Evolutionary conservation across 192 early-diverging fungal species (phyloP).

Genomic region (Kickxella alabastrina): DNA sequence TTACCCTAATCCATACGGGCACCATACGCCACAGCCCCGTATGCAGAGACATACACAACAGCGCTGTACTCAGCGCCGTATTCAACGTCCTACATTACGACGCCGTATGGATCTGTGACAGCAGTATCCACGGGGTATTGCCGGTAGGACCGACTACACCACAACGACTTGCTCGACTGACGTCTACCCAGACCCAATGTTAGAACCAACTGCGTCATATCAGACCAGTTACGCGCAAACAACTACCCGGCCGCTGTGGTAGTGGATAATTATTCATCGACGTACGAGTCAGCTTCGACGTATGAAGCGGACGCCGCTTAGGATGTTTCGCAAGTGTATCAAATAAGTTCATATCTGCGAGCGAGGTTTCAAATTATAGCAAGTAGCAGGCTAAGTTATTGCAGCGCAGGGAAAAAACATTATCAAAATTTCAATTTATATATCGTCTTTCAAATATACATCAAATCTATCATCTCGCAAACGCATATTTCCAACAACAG

Average conservation of each 20-base stretch:
- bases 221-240: conserved; percentile 1
- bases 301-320: conserved; percentile 1
- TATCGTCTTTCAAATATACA: too few species aligned
- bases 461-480: too few species aligned
- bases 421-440: too few species aligned
- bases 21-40: neutral
- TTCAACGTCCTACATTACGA: neutral
- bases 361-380: conserved; percentile 3
- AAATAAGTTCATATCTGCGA: neutral
- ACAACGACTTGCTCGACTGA: too few species aligned
- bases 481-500: too few species aligned
- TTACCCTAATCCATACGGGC: neutral
- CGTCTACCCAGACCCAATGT: too few species aligned
- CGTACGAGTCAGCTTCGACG: neutral
- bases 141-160: too few species aligned
- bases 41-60: neutral
- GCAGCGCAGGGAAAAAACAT: too few species aligned
- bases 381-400: too few species aligned
- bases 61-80: neutral
- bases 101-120: too few species aligned
- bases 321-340: neutral
- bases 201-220: conserved; percentile 4
- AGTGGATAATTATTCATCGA: neutral
- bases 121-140: too few species aligned
- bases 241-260: neutral